Base-by-base conservation (phyloP, 345 rosid species). In the Eucalyptus sideroxylon region DNA sequence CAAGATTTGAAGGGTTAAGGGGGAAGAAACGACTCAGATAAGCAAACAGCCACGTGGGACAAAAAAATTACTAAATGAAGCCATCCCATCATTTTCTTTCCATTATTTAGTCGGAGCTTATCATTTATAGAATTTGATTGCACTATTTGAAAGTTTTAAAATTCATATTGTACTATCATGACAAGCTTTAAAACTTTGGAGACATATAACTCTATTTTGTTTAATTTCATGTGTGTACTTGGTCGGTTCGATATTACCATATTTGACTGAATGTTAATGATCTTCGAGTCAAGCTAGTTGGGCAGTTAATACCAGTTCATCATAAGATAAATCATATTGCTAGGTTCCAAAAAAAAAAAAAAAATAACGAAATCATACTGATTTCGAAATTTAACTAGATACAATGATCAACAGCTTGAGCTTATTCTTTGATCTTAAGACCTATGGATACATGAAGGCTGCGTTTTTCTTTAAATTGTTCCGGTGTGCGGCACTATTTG, bases 111-210 rank as follows among this genome's bases (percentile, higher is more conserved):
- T n/a, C 3, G 4, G 40, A 67, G 40, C 6, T 67, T 53, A 53
- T 0, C 23, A 53, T 53, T 19, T 53, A 31, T 67, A 2, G 3
- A 16, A n/a, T 37, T 31, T 67, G 23, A 67, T 16, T 16, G 11
- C 6, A 67, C 2, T 4, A 31, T 67, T 16, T 31, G 0, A 67
- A 67, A 67, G 11, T 15, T 67, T 67, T 16, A 67, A 13, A 16
- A 31, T 13, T 14, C 23, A 4, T 4, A 31, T 67, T 67, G 42
- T 31, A 31, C 0, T 67, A 8, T 67, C 0, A 0, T 0, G 1
- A 67, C 19, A 16, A 67, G 6, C 17, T 67, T 67, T 16, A 4
- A 31, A 4, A 67, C 2, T 67, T 31, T 67, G 17, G 37, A 16
- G 21, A 31, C 77, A 65, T 16, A n/a, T 65, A 7, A 7, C 19